phyloP scores from a whole-genome alignment of 1,284 basidiomycete genomes.

The Tetrapyrgos nigripes region DNA sequence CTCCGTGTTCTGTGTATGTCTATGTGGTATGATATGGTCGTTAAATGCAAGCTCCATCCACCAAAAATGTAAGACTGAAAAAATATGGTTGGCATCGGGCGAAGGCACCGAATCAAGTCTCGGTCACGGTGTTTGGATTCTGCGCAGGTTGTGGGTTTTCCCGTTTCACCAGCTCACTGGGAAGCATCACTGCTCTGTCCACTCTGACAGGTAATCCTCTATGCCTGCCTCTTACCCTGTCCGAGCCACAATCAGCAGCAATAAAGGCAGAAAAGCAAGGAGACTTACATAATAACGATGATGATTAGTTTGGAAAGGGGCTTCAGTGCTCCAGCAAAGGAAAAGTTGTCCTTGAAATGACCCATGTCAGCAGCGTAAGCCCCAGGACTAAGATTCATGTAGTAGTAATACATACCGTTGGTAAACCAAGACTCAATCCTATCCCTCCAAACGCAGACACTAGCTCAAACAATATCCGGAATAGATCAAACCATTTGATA shows the following conservation, averaged over 20 bases:
- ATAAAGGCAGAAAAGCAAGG: not conserved
- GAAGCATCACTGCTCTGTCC: constrained; percentile 67
- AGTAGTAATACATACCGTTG: constrained; percentile 44
- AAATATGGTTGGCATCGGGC: too few relatives aligned
- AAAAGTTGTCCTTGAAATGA: constrained; percentile 55
- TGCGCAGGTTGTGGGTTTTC: not conserved
- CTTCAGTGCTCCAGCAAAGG: constrained; percentile 69
- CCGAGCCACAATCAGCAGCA: constrained; percentile 4
- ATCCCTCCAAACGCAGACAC: constrained; percentile 76
- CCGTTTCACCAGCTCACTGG: constrained; percentile 43
- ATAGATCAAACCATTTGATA: constrained; percentile 73
- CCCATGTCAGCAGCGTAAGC: not conserved
- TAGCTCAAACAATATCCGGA: constrained; percentile 67
- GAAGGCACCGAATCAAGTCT: too few relatives aligned
- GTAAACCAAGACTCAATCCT: constrained; percentile 75
- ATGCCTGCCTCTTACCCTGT: constrained; percentile 72
- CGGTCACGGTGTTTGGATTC: too few relatives aligned
- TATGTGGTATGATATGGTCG: too few relatives aligned
- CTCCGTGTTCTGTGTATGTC: too few relatives aligned
- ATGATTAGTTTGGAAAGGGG: constrained; percentile 78
- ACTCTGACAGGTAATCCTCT: constrained; percentile 77
- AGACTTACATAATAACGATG: constrained; percentile 73
- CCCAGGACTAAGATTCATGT: not conserved
- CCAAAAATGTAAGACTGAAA: too few relatives aligned
- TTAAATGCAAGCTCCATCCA: too few relatives aligned